Conservation (phyloP, 129 eudicot species). For the Gnaphalium uliginosum region DNA sequence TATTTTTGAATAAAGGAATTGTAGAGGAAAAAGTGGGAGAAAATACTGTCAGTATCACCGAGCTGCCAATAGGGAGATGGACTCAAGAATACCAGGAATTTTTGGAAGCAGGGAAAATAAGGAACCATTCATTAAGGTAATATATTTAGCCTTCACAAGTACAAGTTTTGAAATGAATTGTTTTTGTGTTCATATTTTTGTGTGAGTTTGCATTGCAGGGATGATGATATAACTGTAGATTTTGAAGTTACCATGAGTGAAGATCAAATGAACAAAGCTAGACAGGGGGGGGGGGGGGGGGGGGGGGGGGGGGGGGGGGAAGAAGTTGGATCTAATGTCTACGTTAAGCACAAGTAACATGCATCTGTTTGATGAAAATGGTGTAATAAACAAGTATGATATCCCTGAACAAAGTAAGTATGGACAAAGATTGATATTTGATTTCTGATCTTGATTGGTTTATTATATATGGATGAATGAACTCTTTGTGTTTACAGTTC, state of each 20-base stretch:
- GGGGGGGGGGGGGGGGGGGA: conserved; percentile 50
- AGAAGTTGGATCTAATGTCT: conserved; percentile 72
- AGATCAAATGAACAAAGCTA: conserved; percentile 54
- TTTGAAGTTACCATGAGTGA: conserved; percentile 53
- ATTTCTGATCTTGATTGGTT: background rate
- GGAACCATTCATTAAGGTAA: conserved; percentile 74
- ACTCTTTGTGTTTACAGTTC: conserved; percentile 53
- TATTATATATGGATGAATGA: background rate
- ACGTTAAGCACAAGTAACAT: conserved; percentile 78
- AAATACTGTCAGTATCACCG: conserved; percentile 45
- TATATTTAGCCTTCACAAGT: background rate
- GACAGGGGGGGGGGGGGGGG: conserved; percentile 61
- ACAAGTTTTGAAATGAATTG: background rate
- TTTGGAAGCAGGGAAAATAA: conserved; percentile 64
- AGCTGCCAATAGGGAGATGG: conserved; percentile 88
- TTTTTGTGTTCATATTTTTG: background rate
- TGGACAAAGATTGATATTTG: background rate
- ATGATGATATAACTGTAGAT: conserved; percentile 53
- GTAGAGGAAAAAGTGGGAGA: conserved; percentile 64
- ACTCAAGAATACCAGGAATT: conserved; percentile 90
- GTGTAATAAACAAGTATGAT: conserved; percentile 78
- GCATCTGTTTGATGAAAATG: conserved; percentile 83
- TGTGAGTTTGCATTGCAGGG: conserved; percentile 40
- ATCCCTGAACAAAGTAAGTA: conserved; percentile 78
- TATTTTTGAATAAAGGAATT: conserved; percentile 47